Evolutionary conservation across 2,329 filamentous ascomycete genomes (phyloP).

Genomic region (Aspergillus bombycis): DNA sequence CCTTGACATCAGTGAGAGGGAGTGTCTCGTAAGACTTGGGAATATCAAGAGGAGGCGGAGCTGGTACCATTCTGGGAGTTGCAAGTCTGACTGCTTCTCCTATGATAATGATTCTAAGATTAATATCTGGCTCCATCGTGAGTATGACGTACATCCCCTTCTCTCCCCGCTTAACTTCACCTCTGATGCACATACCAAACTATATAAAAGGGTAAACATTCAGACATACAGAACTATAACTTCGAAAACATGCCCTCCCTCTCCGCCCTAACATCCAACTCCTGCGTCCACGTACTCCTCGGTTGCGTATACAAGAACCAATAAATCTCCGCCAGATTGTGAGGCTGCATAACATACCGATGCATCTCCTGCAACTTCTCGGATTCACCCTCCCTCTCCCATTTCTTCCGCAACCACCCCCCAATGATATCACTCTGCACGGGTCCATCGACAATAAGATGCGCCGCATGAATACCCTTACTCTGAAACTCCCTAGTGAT

Average conservation of each 20-base stretch:
- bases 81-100: background rate
- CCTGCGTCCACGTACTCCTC: conserved; percentile 23
- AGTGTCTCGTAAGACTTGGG: conserved; percentile 37
- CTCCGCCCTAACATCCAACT: conserved; percentile 22
- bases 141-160: background rate
- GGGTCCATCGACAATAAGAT: conserved; percentile 22
- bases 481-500: conserved; percentile 21
- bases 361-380: conserved; percentile 18
- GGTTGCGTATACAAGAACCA: conserved; percentile 22
- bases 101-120: background rate
- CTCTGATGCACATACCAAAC: too few relatives aligned
- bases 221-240: conserved; percentile 10
- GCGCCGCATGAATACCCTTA: conserved; percentile 18
- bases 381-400: conserved; percentile 17
- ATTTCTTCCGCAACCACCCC: conserved; percentile 11
- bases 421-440: conserved; percentile 22
- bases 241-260: conserved; percentile 22
- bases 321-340: conserved; percentile 19
- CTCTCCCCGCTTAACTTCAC: background rate
- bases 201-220: background rate
- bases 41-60: conserved; percentile 14
- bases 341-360: conserved; percentile 22
- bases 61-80: conserved; percentile 7
- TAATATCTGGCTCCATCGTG: background rate
- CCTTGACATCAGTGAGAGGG: conserved; percentile 30